A percentile compares a stretch with the other conserved stretches of the same genome.
Conservation (phyloP, 176 grass and related monocot species). For the Themeda triandra region DNA sequence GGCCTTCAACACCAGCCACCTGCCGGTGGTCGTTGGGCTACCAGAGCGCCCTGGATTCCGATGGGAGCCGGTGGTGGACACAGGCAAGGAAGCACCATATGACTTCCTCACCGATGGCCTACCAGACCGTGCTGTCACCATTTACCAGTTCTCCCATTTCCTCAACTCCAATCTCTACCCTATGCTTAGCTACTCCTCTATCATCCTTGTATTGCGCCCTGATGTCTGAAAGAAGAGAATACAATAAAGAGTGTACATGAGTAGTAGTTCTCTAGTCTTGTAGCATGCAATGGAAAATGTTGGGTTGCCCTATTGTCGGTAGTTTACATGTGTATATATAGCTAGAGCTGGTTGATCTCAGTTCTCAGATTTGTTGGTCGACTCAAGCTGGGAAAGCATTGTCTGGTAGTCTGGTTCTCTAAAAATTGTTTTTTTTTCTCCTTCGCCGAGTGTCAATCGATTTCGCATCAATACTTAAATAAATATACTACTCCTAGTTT, state of each 20-base stretch:
- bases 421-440: background rate
- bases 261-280: background rate
- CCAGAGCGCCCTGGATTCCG: slow-evolving; percentile 54
- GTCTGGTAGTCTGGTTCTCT: background rate
- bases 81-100: slow-evolving; percentile 64
- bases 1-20: slow-evolving; percentile 86
- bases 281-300: background rate
- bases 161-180: slow-evolving; percentile 77
- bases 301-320: background rate
- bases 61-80: slow-evolving; percentile 87
- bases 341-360: background rate
- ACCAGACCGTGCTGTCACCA: slow-evolving; percentile 19
- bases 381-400: background rate
- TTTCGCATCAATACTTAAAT: too few relatives aligned
- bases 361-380: background rate
- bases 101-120: slow-evolving; percentile 81
- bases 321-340: slow-evolving; percentile 9
- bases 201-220: slow-evolving; percentile 54
- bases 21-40: slow-evolving; percentile 44
- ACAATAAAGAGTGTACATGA: background rate
- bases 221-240: slow-evolving; percentile 32
- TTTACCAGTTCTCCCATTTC: slow-evolving; percentile 65
- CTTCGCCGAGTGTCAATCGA: too few relatives aligned
- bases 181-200: slow-evolving; percentile 83
- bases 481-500: too few relatives aligned